Evolutionary conservation across 495 filamentous ascomycete species (phyloP), one percentile per base, ranked within the genome.

Genomic region (Aspergillus hancockii): DNA sequence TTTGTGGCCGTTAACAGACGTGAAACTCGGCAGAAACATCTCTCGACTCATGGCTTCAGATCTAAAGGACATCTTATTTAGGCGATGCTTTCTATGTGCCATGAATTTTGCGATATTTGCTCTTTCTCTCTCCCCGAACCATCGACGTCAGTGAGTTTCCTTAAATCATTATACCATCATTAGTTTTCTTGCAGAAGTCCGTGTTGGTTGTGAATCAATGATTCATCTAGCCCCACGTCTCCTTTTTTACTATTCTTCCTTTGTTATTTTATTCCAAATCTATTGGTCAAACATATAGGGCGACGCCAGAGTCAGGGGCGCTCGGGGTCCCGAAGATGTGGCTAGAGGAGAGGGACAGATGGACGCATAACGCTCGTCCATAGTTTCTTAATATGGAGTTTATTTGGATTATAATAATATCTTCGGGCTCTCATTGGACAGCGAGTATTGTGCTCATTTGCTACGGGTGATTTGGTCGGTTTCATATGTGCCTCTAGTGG

Each of bases 121-220:
- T 28, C 25, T 28, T 7, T 28, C 7, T 7, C n/a, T n/a, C n/a
- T n/a, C n/a, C n/a, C n/a, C n/a, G n/a, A 14, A n/a, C 38, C 38
- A n/a, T 41, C 38, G 16, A 41, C 16, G 38, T 41, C 38, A 41
- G 16, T 7, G 38, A 41, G n/a, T 16, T 12, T 1, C 18, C 23
- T 47, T 47, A 47, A n/a, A 19, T 47, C 43, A 47, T 47, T 19
- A 47, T 43, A 49, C 34, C 41, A 22, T 50, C 46, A 49, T 47
- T 14, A 18, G 30, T 30, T 56, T 43, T 43, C 43, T 60, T 59
- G 61, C 61, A 67, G 64, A 62, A 52, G 64, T 61, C 64, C 64
- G 64, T 67, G 64, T 61, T 59, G 63, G 56, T 58, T 53, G 59
- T 49, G 47, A 53, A 63, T 63, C 60, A 51, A 46, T 54, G 34